phyloP scores from a whole-genome alignment of 176 grass and related monocot genomes.

The Metroxylon sagu region DNA sequence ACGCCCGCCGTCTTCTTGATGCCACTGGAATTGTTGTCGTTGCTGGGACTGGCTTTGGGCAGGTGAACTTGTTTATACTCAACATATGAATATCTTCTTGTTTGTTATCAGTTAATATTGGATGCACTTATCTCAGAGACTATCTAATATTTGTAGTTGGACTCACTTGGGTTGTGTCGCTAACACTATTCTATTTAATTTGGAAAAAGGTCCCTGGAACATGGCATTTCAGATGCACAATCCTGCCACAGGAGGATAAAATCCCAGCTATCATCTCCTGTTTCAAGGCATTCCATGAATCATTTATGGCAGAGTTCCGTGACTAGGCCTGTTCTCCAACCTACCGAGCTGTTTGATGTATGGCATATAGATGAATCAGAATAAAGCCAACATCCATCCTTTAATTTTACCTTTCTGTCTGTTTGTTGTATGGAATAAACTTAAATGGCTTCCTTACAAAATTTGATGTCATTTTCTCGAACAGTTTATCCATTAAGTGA shows the following conservation, averaged over 20 bases:
- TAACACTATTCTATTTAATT: neutral
- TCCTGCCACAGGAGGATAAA: slow-evolving; percentile 91
- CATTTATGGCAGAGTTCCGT: slow-evolving; percentile 61
- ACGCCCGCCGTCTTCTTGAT: slow-evolving; percentile 65
- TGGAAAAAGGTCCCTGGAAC: slow-evolving; percentile 70
- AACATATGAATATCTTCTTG: no score
- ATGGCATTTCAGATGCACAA: slow-evolving; percentile 96
- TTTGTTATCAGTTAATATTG: no score
- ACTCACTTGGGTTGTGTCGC: neutral
- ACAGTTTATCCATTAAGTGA: no score
- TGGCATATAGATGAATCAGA: no score
- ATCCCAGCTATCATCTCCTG: slow-evolving; percentile 64
- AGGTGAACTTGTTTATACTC: slow-evolving; percentile 35
- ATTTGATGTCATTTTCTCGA: no score
- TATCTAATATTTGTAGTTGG: neutral
- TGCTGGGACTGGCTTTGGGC: slow-evolving; percentile 77
- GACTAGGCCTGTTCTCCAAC: slow-evolving; percentile 10
- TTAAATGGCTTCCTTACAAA: no score
- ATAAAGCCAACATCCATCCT: no score
- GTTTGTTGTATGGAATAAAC: no score
- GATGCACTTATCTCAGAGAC: no score
- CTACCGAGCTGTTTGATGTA: no score
- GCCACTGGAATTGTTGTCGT: slow-evolving; percentile 81
- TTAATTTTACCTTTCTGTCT: no score
- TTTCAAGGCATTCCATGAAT: slow-evolving; percentile 72